These are phyloP conservation scores for Thelonectria olida DNA, from an alignment of 2,329 filamentous ascomycete species.

Conservation along the genomic window DNA sequence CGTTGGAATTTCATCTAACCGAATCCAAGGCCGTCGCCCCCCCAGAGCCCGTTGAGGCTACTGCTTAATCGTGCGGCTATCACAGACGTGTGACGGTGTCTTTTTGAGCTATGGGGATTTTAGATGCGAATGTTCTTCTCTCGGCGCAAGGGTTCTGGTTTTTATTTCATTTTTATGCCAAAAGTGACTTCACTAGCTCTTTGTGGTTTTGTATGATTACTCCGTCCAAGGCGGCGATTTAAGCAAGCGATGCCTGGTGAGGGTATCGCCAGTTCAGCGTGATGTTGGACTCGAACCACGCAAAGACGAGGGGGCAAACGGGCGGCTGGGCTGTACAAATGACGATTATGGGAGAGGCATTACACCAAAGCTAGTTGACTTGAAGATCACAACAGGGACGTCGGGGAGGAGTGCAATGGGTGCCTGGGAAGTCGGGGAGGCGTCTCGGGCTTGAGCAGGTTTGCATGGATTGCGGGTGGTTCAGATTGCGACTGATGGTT, in stretches of 20 bases:
- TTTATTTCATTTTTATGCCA: slow-evolving; percentile 34
- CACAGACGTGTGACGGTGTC: slow-evolving; percentile 1
- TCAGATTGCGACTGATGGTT: slow-evolving; percentile 27
- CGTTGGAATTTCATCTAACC: slow-evolving; percentile 17
- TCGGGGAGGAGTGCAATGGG: slow-evolving; percentile 21
- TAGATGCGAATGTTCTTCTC: slow-evolving; percentile 35
- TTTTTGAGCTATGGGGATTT: slow-evolving; percentile 28
- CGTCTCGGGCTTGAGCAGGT: slow-evolving; percentile 21
- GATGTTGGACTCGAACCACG: slow-evolving; percentile 25
- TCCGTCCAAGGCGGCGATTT: slow-evolving; percentile 31
- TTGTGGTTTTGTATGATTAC: slow-evolving; percentile 42
- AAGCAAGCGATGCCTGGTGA: slow-evolving; percentile 24
- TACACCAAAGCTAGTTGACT: slow-evolving; percentile 19
- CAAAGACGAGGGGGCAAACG: slow-evolving; percentile 3
- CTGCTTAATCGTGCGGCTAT: slow-evolving; percentile 39
- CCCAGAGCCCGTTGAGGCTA: slow-evolving; percentile 49
- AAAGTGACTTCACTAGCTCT: slow-evolving; percentile 38
- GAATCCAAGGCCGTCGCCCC: slow-evolving; percentile 38
- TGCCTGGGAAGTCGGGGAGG: slow-evolving; percentile 21
- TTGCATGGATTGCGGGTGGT: slow-evolving; percentile 24
- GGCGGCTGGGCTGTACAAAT: slow-evolving; percentile 37
- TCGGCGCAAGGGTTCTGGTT: slow-evolving; percentile 41
- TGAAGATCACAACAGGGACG: slow-evolving; percentile 15
- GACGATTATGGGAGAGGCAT: slow-evolving; percentile 18
- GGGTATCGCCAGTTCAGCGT: slow-evolving; percentile 24